phyloP scores from a whole-genome alignment of 2,329 filamentous ascomycete genomes.

The Neofusicoccum sp. region DNA sequence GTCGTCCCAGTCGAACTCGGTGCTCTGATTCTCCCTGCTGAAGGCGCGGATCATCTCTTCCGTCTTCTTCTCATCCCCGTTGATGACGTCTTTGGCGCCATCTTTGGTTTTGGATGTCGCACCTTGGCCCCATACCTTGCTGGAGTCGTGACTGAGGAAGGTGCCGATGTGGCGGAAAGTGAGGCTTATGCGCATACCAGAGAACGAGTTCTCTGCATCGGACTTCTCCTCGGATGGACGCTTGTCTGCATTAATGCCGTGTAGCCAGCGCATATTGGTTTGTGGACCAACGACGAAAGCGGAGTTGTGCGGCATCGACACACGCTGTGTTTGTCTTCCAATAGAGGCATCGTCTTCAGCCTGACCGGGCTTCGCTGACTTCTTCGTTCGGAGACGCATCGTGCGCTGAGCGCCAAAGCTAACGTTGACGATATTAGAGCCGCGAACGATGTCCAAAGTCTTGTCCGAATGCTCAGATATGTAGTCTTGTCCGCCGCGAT shows the following conservation, averaged over 20 bases:
- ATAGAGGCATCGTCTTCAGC: constrained; percentile 39
- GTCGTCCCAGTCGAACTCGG: constrained; percentile 70
- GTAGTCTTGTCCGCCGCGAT: constrained; percentile 83
- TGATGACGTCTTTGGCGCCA: constrained; percentile 60
- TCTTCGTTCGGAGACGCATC: constrained; percentile 87
- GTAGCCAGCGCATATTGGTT: constrained; percentile 86
- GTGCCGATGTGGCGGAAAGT: constrained; percentile 91
- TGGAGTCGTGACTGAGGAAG: constrained; percentile 65
- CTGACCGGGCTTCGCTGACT: constrained; percentile 32
- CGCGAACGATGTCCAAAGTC: constrained; percentile 81
- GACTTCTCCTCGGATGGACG: constrained; percentile 66
- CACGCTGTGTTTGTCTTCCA: constrained; percentile 57
- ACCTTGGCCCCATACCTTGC: constrained; percentile 87
- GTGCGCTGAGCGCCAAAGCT: constrained; percentile 88
- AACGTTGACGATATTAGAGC: constrained; percentile 85
- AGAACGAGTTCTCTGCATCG: constrained; percentile 66
- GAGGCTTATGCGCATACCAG: constrained; percentile 79
- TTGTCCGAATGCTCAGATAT: constrained; percentile 98
- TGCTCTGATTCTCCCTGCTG: constrained; percentile 73
- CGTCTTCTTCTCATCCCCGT: constrained; percentile 65
- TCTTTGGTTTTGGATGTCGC: constrained; percentile 66
- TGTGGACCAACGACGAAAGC: constrained; percentile 76
- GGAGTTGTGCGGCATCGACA: constrained; percentile 81
- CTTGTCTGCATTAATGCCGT: constrained; percentile 88
- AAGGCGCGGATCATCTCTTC: constrained; percentile 74